Evolutionary conservation across 805 yeast species (phyloP).

Genomic region (Spathaspora girioi): DNA sequence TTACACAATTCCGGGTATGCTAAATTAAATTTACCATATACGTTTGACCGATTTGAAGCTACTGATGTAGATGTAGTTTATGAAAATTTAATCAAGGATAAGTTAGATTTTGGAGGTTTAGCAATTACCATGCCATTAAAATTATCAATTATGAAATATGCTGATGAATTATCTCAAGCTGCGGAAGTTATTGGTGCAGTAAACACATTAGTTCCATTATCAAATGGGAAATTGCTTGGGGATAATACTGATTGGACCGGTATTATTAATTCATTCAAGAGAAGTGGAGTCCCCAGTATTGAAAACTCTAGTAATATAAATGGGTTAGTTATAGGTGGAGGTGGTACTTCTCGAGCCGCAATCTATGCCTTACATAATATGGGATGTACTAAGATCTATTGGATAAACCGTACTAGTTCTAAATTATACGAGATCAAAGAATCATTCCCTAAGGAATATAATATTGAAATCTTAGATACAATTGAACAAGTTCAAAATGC

Average conservation of each 20-base stretch:
- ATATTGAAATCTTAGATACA: slow-evolving; percentile 54
- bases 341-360: slow-evolving; percentile 97
- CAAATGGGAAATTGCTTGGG: slow-evolving; percentile 54
- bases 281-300: slow-evolving; percentile 55
- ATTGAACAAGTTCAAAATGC: slow-evolving; percentile 41
- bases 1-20: slow-evolving; percentile 80
- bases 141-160: slow-evolving; percentile 67
- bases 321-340: slow-evolving; percentile 92
- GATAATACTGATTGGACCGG: slow-evolving; percentile 98
- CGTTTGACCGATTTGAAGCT: slow-evolving; percentile 66
- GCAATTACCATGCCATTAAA: slow-evolving; percentile 95
- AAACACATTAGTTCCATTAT: slow-evolving; percentile 76
- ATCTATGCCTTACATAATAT: slow-evolving; percentile 75
- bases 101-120: slow-evolving; percentile 77
- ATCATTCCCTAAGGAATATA: slow-evolving; percentile 57
- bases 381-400: slow-evolving; percentile 74
- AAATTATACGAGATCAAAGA: slow-evolving; percentile 58
- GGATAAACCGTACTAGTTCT: slow-evolving; percentile 74
- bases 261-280: slow-evolving; percentile 61
- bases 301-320: slow-evolving; percentile 31
- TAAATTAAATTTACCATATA: slow-evolving; percentile 73
- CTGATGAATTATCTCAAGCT: slow-evolving; percentile 65
- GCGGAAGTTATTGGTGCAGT: slow-evolving; percentile 90
- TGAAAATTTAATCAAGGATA: slow-evolving; percentile 41
- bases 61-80: slow-evolving; percentile 55